Conservation (phyloP, 257 asterid genomes). For the Solanum ahanhuiri region DNA sequence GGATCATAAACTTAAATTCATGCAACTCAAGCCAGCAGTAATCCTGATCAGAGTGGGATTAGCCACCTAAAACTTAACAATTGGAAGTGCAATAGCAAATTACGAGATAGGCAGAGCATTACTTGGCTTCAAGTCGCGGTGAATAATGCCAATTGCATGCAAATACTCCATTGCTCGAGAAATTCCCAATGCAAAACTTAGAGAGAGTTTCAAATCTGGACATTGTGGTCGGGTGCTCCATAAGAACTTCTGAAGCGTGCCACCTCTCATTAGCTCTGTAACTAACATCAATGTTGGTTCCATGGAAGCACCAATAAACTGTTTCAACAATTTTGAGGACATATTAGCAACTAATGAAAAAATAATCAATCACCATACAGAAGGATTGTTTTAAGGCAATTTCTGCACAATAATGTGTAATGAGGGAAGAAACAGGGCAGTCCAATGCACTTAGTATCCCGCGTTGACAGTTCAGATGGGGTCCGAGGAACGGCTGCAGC, state of each 20-base stretch:
- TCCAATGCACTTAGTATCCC: neutral
- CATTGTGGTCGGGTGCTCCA: constrained; percentile 43
- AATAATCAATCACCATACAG: neutral
- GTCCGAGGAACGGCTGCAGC: neutral
- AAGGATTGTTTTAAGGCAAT: neutral
- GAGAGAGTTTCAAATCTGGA: constrained; percentile 39
- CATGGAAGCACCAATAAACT: constrained; percentile 49
- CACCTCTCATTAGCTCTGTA: constrained; percentile 56
- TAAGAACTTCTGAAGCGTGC: constrained; percentile 51
- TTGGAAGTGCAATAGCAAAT: neutral
- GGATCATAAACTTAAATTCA: neutral
- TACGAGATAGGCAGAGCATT: constrained; percentile 5
- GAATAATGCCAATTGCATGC: constrained; percentile 44
- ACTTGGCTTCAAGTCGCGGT: constrained; percentile 67
- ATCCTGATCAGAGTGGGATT: neutral
- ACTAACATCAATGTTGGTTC: constrained; percentile 45
- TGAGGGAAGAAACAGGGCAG: neutral
- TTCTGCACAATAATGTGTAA: neutral
- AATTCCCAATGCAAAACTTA: constrained; percentile 36
- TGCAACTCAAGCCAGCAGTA: neutral
- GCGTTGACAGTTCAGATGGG: neutral
- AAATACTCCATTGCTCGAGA: constrained; percentile 60
- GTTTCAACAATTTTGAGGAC: constrained; percentile 8
- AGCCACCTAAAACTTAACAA: neutral
- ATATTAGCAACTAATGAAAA: constrained; percentile 6